phyloP scores from a whole-genome alignment of 140 eudicot genomes.

The Cichorium intybus region DNA sequence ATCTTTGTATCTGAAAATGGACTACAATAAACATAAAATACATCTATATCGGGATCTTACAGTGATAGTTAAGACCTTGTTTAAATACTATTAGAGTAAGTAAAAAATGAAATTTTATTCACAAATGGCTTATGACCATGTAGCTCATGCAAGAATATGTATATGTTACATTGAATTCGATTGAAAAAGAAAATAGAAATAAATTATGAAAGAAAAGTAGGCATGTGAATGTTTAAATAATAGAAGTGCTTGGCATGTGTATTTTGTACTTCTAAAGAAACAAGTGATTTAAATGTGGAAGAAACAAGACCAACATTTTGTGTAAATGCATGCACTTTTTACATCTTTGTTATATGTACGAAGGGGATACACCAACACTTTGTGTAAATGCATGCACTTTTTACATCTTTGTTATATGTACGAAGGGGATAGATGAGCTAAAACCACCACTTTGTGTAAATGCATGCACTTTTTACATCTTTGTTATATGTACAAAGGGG shows the following conservation, averaged over 20 bases:
- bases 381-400: too few relatives aligned
- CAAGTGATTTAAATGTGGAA: constrained; percentile 37
- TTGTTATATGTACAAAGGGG: too few relatives aligned
- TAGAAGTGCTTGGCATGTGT: constrained; percentile 37
- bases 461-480: too few relatives aligned
- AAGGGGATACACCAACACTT: too few relatives aligned
- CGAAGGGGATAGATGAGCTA: too few relatives aligned
- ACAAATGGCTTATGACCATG: not conserved
- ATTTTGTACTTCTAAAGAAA: constrained; percentile 33
- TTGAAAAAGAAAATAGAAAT: not conserved
- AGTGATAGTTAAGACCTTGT: not conserved
- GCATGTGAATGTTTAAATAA: constrained; percentile 30
- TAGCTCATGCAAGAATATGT: not conserved
- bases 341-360: constrained; percentile 36
- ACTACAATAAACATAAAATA: too few relatives aligned
- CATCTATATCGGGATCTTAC: not conserved
- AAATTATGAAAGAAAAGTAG: constrained; percentile 1
- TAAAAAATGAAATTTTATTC: not conserved
- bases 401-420: too few relatives aligned
- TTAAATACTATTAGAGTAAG: not conserved
- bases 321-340: constrained; percentile 32
- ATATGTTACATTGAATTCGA: not conserved
- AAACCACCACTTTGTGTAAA: too few relatives aligned
- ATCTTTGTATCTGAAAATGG: too few relatives aligned
- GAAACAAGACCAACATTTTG: constrained; percentile 32